These are phyloP conservation scores for Pugionium cornutum DNA, from an alignment of 345 rosid genomes.

Conservation along the genomic window DNA sequence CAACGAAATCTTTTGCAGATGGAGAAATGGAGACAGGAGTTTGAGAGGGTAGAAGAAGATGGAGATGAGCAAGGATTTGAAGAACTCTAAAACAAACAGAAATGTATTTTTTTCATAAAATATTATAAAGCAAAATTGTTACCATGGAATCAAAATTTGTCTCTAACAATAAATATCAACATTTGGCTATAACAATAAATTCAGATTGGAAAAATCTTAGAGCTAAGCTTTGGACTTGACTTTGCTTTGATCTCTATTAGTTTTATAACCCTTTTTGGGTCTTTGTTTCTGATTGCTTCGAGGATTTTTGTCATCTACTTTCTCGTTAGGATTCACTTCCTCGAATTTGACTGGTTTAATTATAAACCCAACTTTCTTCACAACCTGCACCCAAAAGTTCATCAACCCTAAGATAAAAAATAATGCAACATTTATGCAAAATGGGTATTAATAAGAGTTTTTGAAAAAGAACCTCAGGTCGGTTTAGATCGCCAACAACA, in stretches of 20 bases:
- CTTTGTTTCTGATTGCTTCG: slow-evolving; percentile 45
- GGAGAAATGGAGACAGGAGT: slow-evolving; percentile 81
- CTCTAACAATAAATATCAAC: slow-evolving; percentile 3
- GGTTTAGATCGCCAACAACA: slow-evolving; percentile 62
- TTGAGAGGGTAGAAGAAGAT: slow-evolving; percentile 75
- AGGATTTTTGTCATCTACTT: slow-evolving; percentile 44
- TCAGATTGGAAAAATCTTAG: slow-evolving; percentile 6
- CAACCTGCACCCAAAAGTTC: slow-evolving; percentile 53
- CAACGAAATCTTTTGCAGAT: slow-evolving; percentile 45
- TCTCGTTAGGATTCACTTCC: slow-evolving; percentile 68
- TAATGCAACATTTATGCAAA: background rate
- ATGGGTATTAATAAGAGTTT: slow-evolving; percentile 5
- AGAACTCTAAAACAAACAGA: slow-evolving; percentile 39
- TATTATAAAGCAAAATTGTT: slow-evolving; percentile 1
- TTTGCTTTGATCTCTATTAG: slow-evolving; percentile 28
- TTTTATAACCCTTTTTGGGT: slow-evolving; percentile 32
- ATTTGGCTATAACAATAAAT: slow-evolving; percentile 20
- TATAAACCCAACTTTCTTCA: slow-evolving; percentile 71
- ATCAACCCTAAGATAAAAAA: background rate
- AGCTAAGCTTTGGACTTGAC: slow-evolving; percentile 29
- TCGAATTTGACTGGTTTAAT: slow-evolving; percentile 75
- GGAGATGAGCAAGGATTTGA: slow-evolving; percentile 95
- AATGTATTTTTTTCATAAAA: slow-evolving; percentile 9
- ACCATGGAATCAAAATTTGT: slow-evolving; percentile 9
- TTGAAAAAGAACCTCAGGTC: slow-evolving; percentile 59